Conservation (phyloP, 768 basidiomycete species). For the Lentinula detonsa region DNA sequence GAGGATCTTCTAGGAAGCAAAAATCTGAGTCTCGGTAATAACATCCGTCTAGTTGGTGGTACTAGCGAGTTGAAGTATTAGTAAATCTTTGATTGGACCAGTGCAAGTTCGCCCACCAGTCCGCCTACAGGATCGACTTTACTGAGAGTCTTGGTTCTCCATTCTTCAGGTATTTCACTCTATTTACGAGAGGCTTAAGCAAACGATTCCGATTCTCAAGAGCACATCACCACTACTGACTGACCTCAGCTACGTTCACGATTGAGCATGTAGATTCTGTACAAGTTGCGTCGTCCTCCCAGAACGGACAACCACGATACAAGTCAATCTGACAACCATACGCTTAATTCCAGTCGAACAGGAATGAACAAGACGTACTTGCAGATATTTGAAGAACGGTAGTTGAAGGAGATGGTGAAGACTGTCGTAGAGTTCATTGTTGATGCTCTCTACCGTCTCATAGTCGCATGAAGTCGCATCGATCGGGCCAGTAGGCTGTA, state of each 20-base stretch:
- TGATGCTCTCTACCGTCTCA: slow-evolving; percentile 88
- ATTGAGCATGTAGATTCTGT: slow-evolving; percentile 90
- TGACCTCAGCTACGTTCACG: slow-evolving; percentile 86
- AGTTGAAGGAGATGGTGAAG: slow-evolving; percentile 79
- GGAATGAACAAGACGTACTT: slow-evolving; percentile 37
- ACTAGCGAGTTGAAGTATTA: slow-evolving; percentile 26
- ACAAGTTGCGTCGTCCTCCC: slow-evolving; percentile 92
- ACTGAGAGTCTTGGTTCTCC: slow-evolving; percentile 83
- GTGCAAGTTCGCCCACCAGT: slow-evolving; percentile 31
- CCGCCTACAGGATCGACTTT: slow-evolving; percentile 64
- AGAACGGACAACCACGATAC: slow-evolving; percentile 97
- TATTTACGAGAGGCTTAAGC: slow-evolving; percentile 19
- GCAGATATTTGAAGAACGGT: slow-evolving; percentile 95
- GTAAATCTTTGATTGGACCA: neutral
- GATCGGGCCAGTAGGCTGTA: slow-evolving; percentile 74
- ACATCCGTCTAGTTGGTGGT: slow-evolving; percentile 72
- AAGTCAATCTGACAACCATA: slow-evolving; percentile 63
- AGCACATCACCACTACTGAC: slow-evolving; percentile 5
- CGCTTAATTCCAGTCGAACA: neutral
- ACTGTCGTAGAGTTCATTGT: slow-evolving; percentile 65
- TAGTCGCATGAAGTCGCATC: slow-evolving; percentile 87
- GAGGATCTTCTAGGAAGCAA: slow-evolving; percentile 92
- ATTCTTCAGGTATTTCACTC: slow-evolving; percentile 88
- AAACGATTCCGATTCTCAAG: no score
- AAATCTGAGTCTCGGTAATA: slow-evolving; percentile 96